Evolutionary conservation across 176 grass and related monocot genomes (phyloP).

Genomic region (Aegilops bicornis): DNA sequence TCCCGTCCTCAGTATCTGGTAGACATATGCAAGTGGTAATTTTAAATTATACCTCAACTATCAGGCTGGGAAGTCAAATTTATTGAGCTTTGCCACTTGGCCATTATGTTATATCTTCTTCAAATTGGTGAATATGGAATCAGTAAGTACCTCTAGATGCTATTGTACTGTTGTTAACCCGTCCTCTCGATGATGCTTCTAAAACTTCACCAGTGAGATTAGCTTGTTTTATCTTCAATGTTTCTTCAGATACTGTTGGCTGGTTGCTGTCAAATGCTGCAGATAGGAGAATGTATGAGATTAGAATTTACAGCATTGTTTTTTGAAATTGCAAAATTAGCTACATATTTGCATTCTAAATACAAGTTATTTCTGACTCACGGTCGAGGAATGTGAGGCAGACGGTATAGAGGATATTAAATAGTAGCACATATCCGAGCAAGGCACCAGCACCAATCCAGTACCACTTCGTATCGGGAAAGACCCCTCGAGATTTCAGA

Average conservation of each 20-base stretch:
- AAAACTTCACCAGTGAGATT: conserved; percentile 65
- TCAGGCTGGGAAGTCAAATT: background rate
- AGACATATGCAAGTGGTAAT: conserved; percentile 2
- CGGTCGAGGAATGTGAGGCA: conserved; percentile 68
- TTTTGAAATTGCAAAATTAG: background rate
- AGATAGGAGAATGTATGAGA: background rate
- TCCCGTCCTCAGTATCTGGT: conserved; percentile 31
- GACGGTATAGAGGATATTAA: conserved; percentile 73
- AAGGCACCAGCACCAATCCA: conserved; percentile 77
- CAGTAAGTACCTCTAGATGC: conserved; percentile 38
- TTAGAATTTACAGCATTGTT: background rate
- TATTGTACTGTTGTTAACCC: conserved; percentile 7
- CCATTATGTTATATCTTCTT: background rate
- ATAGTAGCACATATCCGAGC: conserved; percentile 68
- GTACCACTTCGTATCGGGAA: conserved; percentile 64
- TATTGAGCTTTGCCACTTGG: background rate
- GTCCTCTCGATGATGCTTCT: conserved; percentile 31
- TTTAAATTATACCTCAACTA: conserved; percentile 6
- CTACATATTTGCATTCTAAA: background rate
- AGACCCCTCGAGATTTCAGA: conserved; percentile 59
- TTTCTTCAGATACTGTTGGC: conserved; percentile 61
- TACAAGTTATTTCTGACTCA: conserved; percentile 27
- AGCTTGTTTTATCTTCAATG: conserved; percentile 50
- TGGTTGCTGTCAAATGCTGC: conserved; percentile 66
- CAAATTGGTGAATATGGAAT: background rate